These are phyloP conservation scores for Aristolochia fimbriata DNA, from an alignment of 164 flowering plant genomes.

Conservation along the genomic window DNA sequence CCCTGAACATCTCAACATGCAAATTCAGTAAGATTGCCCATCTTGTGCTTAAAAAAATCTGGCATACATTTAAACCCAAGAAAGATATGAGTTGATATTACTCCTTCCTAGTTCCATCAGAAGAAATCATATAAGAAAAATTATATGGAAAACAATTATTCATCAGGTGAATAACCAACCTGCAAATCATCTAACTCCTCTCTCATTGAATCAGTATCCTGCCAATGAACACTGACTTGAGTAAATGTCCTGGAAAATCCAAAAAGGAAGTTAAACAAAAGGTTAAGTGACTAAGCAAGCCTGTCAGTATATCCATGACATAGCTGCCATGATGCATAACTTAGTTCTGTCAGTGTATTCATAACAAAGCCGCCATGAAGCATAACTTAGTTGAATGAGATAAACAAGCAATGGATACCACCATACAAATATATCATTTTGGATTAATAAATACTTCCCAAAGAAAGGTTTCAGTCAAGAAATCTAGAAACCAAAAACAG, in stretches of 20 bases:
- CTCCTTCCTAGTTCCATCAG: background rate
- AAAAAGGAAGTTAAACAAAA: constrained; percentile 1
- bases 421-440: no score
- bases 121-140: background rate
- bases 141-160: background rate
- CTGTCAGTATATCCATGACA: no score
- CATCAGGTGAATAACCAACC: constrained; percentile 27
- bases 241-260: constrained; percentile 76
- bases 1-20: constrained; percentile 99
- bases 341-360: no score
- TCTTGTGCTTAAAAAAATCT: constrained; percentile 97
- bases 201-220: constrained; percentile 89
- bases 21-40: constrained; percentile 97
- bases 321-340: no score
- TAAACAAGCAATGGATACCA: no score
- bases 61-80: constrained; percentile 11
- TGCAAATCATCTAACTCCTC: constrained; percentile 97
- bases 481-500: background rate
- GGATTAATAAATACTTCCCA: no score
- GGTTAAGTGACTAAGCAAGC: no score
- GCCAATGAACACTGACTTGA: constrained; percentile 97
- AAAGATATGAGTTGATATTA: background rate
- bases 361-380: no score
- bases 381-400: no score
- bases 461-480: background rate